Evolutionary conservation across 495 filamentous ascomycete species (phyloP), one percentile per base, ranked within the genome.

Genomic region (Penicillium herquei): DNA sequence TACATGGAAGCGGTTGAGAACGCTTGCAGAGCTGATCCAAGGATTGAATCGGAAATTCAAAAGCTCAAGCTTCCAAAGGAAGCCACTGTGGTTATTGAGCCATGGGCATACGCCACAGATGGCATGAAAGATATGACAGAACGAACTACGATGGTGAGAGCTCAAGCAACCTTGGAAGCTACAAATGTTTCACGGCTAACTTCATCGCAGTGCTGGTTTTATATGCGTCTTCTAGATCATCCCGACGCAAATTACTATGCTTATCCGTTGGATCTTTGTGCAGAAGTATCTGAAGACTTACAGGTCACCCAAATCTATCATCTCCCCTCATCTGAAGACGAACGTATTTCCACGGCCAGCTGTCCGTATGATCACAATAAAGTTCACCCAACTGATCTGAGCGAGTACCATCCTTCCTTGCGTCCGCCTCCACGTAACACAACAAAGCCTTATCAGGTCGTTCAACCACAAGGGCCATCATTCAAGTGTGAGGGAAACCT

Each of bases 391-490:
- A 46, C 69, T 0, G 56, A 39, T 13, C 16, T 60, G 73, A 92
- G 67, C 61, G 90, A 94, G 67, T 94, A 93, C 58, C 82, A 67
- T 44, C 71, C 71, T 1, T 83, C 89, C 55, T 62, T 88, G 82
- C 49, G 60, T 7, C 57, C 70, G 7, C 30, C 60, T 2, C 66
- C 89, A 6, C 71, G 78, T 34, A 79, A 74, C 44, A 81, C 88
- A 49, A 71, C 91, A 34, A 93, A 91, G 68, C 89, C 91, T 1
- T 74, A 90, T 52, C 84, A 87, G 13, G 83, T 96, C 0, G 66
- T 86, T 10, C 91, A 96, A 61, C 90, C 90, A 0, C 79, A 92
- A 52, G 91, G 91, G 0, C 81, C 83, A 6, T 89, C 86, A 3
- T 95, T 96, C 71, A 62, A 54, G 17, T 62, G 59, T 1, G 16